Percentiles rank a stretch among this genome's conserved stretches.
Evolutionary conservation across 23 red algal genomes (phyloP).

Genomic region (Gracilaria vermiculophylla): DNA sequence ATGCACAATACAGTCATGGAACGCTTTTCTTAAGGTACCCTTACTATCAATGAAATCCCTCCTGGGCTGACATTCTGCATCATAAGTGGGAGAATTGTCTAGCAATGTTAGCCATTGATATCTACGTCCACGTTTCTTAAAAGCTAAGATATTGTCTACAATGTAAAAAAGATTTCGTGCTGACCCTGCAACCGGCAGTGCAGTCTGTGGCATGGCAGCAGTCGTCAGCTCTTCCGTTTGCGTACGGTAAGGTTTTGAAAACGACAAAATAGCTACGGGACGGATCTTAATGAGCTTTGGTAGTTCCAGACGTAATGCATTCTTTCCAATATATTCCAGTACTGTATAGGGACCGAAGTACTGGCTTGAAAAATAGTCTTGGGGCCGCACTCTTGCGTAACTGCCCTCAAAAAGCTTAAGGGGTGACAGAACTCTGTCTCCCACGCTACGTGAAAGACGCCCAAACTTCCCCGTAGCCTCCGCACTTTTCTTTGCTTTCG

Average conservation of each 20-base stretch:
- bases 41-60: constrained; percentile 9
- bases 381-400: background rate
- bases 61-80: constrained; percentile 22
- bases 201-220: no score
- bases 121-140: background rate
- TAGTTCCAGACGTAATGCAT: constrained; percentile 24
- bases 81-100: background rate
- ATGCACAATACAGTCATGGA: background rate
- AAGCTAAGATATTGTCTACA: background rate
- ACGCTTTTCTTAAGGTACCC: background rate
- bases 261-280: constrained; percentile 14
- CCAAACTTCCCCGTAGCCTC: background rate
- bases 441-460: background rate
- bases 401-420: background rate
- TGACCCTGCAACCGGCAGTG: background rate
- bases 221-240: background rate
- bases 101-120: constrained; percentile 35
- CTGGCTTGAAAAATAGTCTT: background rate
- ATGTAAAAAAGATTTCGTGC: background rate
- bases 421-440: background rate
- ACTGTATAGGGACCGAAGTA: background rate
- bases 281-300: background rate
- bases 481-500: background rate
- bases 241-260: background rate
- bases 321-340: constrained; percentile 2